Conservation (phyloP, 2,329 filamentous ascomycete genomes). For the Hypoxylon sp. region DNA sequence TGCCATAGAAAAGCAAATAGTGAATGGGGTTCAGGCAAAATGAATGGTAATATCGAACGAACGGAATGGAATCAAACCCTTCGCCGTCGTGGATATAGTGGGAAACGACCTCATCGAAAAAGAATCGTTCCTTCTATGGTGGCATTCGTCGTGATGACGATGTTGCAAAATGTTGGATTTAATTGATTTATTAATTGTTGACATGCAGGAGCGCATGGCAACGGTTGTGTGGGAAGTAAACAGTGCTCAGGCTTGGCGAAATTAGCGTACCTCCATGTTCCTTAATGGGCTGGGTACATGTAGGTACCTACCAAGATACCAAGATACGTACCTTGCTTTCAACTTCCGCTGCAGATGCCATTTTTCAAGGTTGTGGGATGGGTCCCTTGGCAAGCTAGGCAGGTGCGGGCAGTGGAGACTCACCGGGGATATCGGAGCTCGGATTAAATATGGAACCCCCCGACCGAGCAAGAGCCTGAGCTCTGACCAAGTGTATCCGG, state of each 20-base stretch:
- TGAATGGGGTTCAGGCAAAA: constrained; percentile 27
- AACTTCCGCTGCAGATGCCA: not conserved
- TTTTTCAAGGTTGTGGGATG: not conserved
- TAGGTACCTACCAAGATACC: no score
- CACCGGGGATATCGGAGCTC: not conserved
- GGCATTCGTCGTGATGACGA: constrained; percentile 30
- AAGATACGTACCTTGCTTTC: constrained; percentile 3
- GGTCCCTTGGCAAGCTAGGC: not conserved
- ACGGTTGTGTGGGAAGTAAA: constrained; percentile 44
- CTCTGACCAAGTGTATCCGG: not conserved
- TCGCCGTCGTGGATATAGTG: constrained; percentile 1
- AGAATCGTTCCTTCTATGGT: constrained; percentile 25
- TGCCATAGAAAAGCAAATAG: constrained; percentile 48
- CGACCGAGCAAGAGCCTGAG: not conserved
- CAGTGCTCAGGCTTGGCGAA: constrained; percentile 35
- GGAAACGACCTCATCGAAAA: constrained; percentile 4
- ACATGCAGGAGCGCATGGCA: constrained; percentile 48
- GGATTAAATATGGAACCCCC: constrained; percentile 5
- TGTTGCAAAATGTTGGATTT: constrained; percentile 28
- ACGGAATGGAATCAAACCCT: constrained; percentile 23
- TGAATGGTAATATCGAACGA: constrained; percentile 14
- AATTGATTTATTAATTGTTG: constrained; percentile 43
- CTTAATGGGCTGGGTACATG: not conserved
- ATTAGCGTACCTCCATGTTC: constrained; percentile 9
- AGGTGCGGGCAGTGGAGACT: not conserved